Evolutionary conservation across 306 rosid genomes (phyloP).

Genomic region (Casuarina equisetifolia): DNA sequence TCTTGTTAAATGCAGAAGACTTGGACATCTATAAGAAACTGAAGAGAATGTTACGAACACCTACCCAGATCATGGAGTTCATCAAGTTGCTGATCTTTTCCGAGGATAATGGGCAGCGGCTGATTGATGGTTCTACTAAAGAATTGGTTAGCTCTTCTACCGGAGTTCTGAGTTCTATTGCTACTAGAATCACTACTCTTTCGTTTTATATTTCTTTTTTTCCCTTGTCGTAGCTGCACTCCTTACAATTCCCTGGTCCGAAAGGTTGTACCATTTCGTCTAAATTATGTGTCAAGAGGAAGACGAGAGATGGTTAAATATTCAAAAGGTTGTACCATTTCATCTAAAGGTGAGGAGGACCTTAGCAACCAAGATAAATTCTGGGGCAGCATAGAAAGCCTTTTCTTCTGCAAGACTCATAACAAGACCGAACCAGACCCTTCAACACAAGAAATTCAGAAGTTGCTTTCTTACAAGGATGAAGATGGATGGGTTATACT

Average conservation of each 20-base stretch:
- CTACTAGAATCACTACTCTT: too few species aligned
- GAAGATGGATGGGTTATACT: slow-evolving; percentile 41
- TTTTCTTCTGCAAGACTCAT: slow-evolving; percentile 45
- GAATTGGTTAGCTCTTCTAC: slow-evolving; percentile 26
- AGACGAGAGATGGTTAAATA: too few species aligned
- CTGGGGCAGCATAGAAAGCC: slow-evolving; percentile 38
- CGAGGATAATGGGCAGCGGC: slow-evolving; percentile 15
- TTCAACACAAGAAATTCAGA: slow-evolving; percentile 21
- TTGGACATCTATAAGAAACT: slow-evolving; percentile 3
- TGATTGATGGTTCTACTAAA: slow-evolving; percentile 34
- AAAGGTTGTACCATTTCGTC: too few species aligned
- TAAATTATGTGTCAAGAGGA: too few species aligned
- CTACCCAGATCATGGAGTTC: slow-evolving; percentile 38
- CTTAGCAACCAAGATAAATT: neutral
- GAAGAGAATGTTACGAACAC: slow-evolving; percentile 24
- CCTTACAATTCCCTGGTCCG: too few species aligned
- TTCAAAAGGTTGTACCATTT: too few species aligned
- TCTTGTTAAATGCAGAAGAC: slow-evolving; percentile 11
- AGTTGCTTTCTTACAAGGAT: slow-evolving; percentile 36
- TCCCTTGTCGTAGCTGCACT: too few species aligned
- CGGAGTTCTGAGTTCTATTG: too few species aligned
- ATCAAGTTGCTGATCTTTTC: slow-evolving; percentile 9
- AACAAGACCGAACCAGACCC: neutral
- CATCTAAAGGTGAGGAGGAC: neutral
- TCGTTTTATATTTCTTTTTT: too few species aligned